Conservation (phyloP, 2,329 filamentous ascomycete species). For the Diplodia intermedia region DNA sequence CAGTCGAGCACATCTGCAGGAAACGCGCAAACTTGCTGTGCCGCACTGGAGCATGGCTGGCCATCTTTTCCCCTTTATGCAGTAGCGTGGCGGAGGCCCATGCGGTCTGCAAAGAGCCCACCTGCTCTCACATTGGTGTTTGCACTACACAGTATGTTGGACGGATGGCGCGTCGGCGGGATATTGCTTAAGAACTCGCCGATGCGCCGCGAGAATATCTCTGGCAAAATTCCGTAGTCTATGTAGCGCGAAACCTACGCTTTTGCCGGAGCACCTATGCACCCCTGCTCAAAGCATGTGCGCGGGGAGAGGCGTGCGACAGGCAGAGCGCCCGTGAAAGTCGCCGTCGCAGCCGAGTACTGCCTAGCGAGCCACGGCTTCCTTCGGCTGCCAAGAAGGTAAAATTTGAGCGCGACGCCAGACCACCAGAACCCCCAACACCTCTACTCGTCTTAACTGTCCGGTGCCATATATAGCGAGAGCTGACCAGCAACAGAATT, state of each 20-base stretch:
- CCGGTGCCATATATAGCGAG: not conserved
- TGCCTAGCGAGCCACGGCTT: conserved; percentile 2
- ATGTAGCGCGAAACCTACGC: too few species aligned
- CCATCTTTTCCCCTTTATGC: too few species aligned
- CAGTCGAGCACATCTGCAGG: not conserved
- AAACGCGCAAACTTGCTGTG: not conserved
- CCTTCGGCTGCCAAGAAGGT: not conserved
- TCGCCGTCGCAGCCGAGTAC: conserved; percentile 4
- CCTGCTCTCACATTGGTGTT: too few species aligned
- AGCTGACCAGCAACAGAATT: conserved; percentile 19
- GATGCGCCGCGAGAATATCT: not conserved
- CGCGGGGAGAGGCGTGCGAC: not conserved
- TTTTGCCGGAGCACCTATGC: too few species aligned
- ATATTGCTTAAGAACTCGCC: not conserved
- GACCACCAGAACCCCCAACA: not conserved
- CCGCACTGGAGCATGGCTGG: not conserved
- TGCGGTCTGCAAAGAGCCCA: too few species aligned
- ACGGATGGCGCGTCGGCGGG: not conserved
- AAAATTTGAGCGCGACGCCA: conserved; percentile 7
- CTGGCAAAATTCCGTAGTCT: conserved; percentile 7
- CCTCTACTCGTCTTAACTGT: not conserved
- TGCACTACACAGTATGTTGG: too few species aligned
- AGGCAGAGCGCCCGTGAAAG: conserved; percentile 6
- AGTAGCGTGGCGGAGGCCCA: too few species aligned
- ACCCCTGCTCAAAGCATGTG: not conserved